Evolutionary conservation across 441 rosid genomes (phyloP).

Genomic region (Populus hybrid): DNA sequence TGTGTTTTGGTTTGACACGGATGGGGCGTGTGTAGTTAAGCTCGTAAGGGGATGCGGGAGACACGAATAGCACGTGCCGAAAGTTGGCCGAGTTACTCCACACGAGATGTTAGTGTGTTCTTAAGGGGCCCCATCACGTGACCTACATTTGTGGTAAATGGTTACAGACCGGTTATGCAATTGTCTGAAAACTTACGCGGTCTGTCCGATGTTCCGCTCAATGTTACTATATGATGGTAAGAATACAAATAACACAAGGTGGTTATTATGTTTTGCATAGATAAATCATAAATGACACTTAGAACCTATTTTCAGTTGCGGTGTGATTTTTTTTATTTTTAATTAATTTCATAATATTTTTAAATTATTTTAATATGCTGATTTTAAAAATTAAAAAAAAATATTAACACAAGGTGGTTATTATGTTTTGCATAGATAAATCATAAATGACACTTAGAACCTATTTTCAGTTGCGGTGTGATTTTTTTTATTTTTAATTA

Average conservation of each 20-base stretch:
- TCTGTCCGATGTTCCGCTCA: too few relatives aligned
- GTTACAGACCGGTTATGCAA: neutral
- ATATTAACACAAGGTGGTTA: too few relatives aligned
- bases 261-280: neutral
- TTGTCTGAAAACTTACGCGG: neutral
- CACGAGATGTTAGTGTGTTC: conserved; percentile 27
- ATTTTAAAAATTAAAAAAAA: too few relatives aligned
- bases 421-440: neutral
- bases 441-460: neutral
- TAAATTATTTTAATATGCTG: too few relatives aligned
- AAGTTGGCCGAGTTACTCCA: conserved; percentile 13
- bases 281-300: neutral
- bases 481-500: too few relatives aligned
- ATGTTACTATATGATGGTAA: neutral
- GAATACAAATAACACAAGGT: too few relatives aligned
- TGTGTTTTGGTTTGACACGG: conserved; percentile 66
- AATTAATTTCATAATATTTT: too few relatives aligned
- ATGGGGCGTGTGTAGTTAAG: conserved; percentile 55
- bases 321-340: too few relatives aligned
- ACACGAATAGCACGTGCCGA: conserved; percentile 33
- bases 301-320: too few relatives aligned
- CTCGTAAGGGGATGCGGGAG: conserved; percentile 27
- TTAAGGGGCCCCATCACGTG: conserved; percentile 26
- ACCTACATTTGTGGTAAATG: conserved; percentile 12
- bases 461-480: too few relatives aligned